These are phyloP conservation scores for Lactifluus hygrophoroides DNA, from an alignment of 768 basidiomycete species.

Conservation along the genomic window DNA sequence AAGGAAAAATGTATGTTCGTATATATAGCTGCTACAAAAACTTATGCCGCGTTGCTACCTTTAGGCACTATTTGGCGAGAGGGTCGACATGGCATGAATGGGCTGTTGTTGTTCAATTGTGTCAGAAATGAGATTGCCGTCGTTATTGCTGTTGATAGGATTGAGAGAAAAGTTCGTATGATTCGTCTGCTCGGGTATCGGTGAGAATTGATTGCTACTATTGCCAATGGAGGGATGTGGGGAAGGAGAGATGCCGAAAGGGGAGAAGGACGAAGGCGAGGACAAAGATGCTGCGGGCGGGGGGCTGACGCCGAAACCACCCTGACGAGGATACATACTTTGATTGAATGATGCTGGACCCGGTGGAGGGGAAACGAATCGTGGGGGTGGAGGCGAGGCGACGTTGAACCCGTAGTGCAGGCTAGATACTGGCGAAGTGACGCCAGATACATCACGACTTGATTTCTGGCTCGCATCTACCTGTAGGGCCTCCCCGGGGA, in stretches of 20 bases:
- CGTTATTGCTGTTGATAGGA: slow-evolving; percentile 19
- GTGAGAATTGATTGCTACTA: slow-evolving; percentile 21
- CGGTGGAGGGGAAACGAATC: slow-evolving; percentile 32
- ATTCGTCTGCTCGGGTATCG: slow-evolving; percentile 23
- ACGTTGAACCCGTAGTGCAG: slow-evolving; percentile 29
- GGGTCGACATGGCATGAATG: slow-evolving; percentile 19
- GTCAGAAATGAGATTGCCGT: slow-evolving; percentile 22
- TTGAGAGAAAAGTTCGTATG: slow-evolving; percentile 19
- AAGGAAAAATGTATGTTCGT: slow-evolving; percentile 21
- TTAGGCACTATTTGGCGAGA: slow-evolving; percentile 18
- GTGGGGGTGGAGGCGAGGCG: slow-evolving; percentile 30
- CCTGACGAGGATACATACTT: slow-evolving; percentile 21
- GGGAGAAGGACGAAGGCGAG: slow-evolving; percentile 28
- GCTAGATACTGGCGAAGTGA: slow-evolving; percentile 26
- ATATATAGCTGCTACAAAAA: slow-evolving; percentile 24
- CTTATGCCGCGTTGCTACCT: slow-evolving; percentile 18
- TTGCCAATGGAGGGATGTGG: slow-evolving; percentile 22
- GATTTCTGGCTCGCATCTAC: slow-evolving; percentile 21
- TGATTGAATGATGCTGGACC: slow-evolving; percentile 16
- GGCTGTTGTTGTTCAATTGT: slow-evolving; percentile 20
- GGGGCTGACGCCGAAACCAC: slow-evolving; percentile 24
- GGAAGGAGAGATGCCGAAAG: slow-evolving; percentile 30
- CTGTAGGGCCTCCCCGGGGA: slow-evolving; percentile 15
- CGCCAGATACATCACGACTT: slow-evolving; percentile 25
- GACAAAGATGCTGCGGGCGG: slow-evolving; percentile 17